Percentiles rank a stretch among this genome's conserved stretches.
phyloP scores from a whole-genome alignment of 1,139 yeast species.

The Casaregolazyma lundiana region DNA sequence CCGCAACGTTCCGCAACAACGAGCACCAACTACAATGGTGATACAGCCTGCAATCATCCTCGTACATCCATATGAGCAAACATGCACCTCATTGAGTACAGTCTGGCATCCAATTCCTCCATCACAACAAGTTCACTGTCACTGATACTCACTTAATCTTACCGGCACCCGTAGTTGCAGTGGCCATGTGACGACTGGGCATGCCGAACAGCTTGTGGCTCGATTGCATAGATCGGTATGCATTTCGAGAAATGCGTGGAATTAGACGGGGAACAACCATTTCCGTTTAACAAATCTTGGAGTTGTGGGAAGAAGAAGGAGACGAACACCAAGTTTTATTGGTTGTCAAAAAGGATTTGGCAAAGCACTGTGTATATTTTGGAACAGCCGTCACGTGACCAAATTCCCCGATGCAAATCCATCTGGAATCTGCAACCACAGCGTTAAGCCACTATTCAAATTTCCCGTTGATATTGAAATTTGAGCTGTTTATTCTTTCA shows the following conservation, averaged over 20 bases:
- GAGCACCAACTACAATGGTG: not conserved
- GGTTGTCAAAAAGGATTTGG: constrained; percentile 7
- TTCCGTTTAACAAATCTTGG: constrained; percentile 17
- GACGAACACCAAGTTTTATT: constrained; percentile 7
- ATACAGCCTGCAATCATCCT: not conserved
- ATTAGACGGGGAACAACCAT: constrained; percentile 76
- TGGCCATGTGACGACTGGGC: constrained; percentile 71
- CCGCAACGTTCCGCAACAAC: not conserved
- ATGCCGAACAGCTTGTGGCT: constrained; percentile 51
- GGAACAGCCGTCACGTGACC: constrained; percentile 7
- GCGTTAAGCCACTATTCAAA: too few species aligned
- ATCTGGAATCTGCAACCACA: too few species aligned
- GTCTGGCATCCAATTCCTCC: not conserved
- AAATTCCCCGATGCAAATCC: too few species aligned
- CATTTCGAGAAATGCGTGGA: constrained; percentile 85
- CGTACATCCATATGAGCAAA: not conserved
- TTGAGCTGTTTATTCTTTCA: too few species aligned
- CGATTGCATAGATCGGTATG: constrained; percentile 86
- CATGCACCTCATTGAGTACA: not conserved
- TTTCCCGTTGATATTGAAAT: too few species aligned
- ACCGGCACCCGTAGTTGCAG: constrained; percentile 82
- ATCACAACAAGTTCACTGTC: not conserved
- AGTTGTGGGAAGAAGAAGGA: constrained; percentile 10
- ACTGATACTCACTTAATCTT: constrained; percentile 73
- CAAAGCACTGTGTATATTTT: constrained; percentile 8